Conservation (phyloP, 768 basidiomycete species). For the Kwoniella botswanensis region DNA sequence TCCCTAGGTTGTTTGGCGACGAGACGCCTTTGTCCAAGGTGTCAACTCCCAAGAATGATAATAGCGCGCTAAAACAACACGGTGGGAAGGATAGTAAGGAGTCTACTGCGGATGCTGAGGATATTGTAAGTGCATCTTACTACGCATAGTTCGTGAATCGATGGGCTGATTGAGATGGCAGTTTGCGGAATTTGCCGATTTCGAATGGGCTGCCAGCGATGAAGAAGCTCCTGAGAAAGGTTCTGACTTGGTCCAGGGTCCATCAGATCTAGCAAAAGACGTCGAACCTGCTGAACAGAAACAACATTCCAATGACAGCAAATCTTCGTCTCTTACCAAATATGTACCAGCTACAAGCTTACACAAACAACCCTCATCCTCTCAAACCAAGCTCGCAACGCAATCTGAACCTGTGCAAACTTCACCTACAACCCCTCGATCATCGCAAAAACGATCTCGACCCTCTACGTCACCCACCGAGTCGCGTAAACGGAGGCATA, state of each 20-base stretch:
- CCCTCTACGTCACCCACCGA: neutral
- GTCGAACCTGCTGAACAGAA: too few species aligned
- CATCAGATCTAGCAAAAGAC: neutral
- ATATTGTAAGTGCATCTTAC: constrained; percentile 1
- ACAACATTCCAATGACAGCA: too few species aligned
- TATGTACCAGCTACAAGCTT: neutral
- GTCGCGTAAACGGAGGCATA: neutral
- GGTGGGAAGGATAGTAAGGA: neutral
- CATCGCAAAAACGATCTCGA: constrained; percentile 10
- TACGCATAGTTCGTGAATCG: too few species aligned
- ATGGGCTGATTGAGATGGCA: neutral
- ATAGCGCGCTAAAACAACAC: neutral
- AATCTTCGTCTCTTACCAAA: neutral
- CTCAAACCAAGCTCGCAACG: neutral
- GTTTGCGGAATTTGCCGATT: constrained; percentile 23
- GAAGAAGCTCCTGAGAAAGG: neutral
- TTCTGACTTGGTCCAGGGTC: neutral
- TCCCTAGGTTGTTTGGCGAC: constrained; percentile 4
- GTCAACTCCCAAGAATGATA: neutral
- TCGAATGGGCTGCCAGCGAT: constrained; percentile 13
- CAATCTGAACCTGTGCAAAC: neutral
- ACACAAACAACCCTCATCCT: neutral
- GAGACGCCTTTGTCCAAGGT: neutral
- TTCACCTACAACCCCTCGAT: constrained; percentile 12
- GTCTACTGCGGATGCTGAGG: neutral